Evolutionary conservation across 306 rosid species (phyloP).

Genomic region (Hippophae gyantsensis): DNA sequence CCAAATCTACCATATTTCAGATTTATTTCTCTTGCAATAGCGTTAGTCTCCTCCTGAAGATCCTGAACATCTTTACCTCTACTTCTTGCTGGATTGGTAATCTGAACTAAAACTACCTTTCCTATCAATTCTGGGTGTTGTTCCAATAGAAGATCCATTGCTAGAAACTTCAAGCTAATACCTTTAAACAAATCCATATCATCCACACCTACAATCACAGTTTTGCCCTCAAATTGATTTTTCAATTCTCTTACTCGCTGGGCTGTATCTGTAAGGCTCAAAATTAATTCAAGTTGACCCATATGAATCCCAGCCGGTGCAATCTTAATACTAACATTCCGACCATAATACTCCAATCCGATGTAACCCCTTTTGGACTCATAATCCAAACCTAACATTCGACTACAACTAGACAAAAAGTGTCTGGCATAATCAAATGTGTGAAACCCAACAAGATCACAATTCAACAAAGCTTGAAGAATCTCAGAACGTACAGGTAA

Average conservation of each 20-base stretch:
- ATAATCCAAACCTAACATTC: constrained; percentile 64
- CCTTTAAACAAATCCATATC: constrained; percentile 74
- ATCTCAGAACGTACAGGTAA: constrained; percentile 53
- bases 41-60: constrained; percentile 34
- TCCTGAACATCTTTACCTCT: constrained; percentile 58
- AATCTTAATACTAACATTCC: constrained; percentile 58
- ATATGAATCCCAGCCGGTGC: constrained; percentile 58
- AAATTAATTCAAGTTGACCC: constrained; percentile 42
- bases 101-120: constrained; percentile 52
- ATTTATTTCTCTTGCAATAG: constrained; percentile 41
- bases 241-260: constrained; percentile 32
- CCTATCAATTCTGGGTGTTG: constrained; percentile 24
- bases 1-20: constrained; percentile 27
- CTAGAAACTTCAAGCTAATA: constrained; percentile 56
- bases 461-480: constrained; percentile 41
- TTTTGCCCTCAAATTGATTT: constrained; percentile 31
- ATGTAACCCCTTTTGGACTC: constrained; percentile 69
- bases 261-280: constrained; percentile 27
- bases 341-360: constrained; percentile 55
- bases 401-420: constrained; percentile 59
- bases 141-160: constrained; percentile 45
- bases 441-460: constrained; percentile 65
- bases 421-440: constrained; percentile 71
- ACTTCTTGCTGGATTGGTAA: constrained; percentile 59
- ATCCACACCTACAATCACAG: constrained; percentile 53